A percentile compares a stretch with the other conserved stretches of the same genome.
phyloP scores from a whole-genome alignment of 208 protist genomes.

The Angomonas deanei region DNA sequence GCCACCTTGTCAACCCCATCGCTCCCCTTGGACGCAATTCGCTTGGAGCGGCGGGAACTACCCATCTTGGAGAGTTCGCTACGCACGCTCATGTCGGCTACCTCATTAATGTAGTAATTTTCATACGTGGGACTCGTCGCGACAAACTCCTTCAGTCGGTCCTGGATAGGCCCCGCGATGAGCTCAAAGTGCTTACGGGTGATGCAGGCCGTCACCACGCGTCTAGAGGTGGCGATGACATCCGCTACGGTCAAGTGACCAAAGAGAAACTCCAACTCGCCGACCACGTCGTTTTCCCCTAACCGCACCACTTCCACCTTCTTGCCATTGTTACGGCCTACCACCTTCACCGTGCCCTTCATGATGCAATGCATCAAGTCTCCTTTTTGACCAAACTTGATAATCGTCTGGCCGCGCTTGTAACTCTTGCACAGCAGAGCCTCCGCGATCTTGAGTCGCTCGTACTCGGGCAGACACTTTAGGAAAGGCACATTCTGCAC shows the following conservation, averaged over 20 bases:
- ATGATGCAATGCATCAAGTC: slow-evolving; percentile 77
- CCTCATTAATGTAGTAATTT: slow-evolving; percentile 50
- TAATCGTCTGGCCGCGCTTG: slow-evolving; percentile 57
- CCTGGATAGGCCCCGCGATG: slow-evolving; percentile 74
- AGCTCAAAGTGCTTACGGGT: slow-evolving; percentile 85
- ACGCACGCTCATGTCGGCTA: slow-evolving; percentile 53
- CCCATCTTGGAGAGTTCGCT: slow-evolving; percentile 48
- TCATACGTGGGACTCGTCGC: slow-evolving; percentile 55
- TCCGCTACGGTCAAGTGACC: slow-evolving; percentile 78
- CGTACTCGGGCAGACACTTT: slow-evolving; percentile 68
- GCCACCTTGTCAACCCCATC: neutral
- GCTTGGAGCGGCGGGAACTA: slow-evolving; percentile 22
- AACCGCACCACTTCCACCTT: slow-evolving; percentile 64
- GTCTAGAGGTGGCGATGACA: slow-evolving; percentile 57
- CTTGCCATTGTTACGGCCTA: slow-evolving; percentile 60
- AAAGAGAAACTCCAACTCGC: slow-evolving; percentile 90
- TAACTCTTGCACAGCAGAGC: slow-evolving; percentile 66
- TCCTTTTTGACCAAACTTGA: slow-evolving; percentile 61
- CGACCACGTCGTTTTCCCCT: slow-evolving; percentile 64
- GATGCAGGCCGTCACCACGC: slow-evolving; percentile 61
- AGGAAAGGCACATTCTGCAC: slow-evolving; percentile 67
- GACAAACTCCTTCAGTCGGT: slow-evolving; percentile 78
- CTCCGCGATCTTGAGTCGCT: slow-evolving; percentile 83
- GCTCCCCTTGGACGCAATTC: slow-evolving; percentile 16
- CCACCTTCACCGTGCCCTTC: slow-evolving; percentile 69